Conservation (phyloP, 257 asterid genomes). For the Vinca minor region DNA sequence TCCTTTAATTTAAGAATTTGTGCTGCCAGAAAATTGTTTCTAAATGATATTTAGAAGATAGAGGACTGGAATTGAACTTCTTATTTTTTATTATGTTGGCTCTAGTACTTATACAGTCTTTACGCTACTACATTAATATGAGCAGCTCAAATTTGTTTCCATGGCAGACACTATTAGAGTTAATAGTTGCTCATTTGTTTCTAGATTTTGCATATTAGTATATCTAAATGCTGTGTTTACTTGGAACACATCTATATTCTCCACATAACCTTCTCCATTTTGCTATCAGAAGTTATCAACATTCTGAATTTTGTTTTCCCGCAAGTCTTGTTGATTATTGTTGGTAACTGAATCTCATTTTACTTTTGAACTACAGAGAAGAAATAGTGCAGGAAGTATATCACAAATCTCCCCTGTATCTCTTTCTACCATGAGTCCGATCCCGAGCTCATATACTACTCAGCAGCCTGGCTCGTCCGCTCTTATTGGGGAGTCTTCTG, state of each 20-base stretch:
- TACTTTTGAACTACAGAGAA: slow-evolving; percentile 38
- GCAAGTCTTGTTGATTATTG: neutral
- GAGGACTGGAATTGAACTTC: neutral
- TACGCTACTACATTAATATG: neutral
- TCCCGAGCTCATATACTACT: slow-evolving; percentile 42
- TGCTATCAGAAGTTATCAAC: neutral
- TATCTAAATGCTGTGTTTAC: neutral
- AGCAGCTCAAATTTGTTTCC: neutral
- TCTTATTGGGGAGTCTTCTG: slow-evolving; percentile 45
- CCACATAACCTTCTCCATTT: neutral
- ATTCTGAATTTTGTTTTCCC: neutral
- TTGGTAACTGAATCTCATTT: neutral
- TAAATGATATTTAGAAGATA: neutral
- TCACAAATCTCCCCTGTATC: slow-evolving; percentile 43
- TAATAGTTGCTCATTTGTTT: neutral
- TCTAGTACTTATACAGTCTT: neutral
- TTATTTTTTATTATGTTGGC: neutral
- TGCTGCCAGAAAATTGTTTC: neutral
- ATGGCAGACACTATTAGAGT: slow-evolving; percentile 1
- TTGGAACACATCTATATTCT: neutral
- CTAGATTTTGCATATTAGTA: neutral
- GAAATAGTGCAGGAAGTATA: slow-evolving; percentile 36
- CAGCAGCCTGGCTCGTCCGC: slow-evolving; percentile 47
- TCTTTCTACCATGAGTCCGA: slow-evolving; percentile 36
- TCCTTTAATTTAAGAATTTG: neutral